Evolutionary conservation across 2,329 filamentous ascomycete genomes (phyloP).

Genomic region (Cladosporium sp.): DNA sequence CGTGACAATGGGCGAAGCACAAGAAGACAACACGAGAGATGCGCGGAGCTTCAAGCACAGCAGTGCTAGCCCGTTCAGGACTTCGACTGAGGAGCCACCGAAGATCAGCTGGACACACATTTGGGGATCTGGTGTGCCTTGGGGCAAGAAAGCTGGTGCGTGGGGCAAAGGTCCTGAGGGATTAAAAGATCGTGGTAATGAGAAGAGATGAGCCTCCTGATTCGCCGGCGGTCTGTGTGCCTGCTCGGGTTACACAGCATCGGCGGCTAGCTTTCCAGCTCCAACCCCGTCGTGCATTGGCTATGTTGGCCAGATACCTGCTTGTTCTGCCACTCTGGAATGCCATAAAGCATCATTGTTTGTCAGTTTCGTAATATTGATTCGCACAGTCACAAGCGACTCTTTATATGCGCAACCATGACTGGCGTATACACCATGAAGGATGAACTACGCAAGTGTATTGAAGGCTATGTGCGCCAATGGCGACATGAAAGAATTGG

Average conservation of each 20-base stretch:
- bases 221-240: not conserved
- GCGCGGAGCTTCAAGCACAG: constrained; percentile 44
- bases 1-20: constrained; percentile 25
- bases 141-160: constrained; percentile 54
- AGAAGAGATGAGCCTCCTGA: constrained; percentile 27
- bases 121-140: constrained; percentile 52
- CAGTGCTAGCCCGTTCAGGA: constrained; percentile 48
- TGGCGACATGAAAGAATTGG: not conserved
- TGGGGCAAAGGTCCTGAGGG: constrained; percentile 55
- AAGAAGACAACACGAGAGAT: constrained; percentile 32
- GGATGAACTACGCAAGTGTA: not conserved
- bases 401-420: not conserved
- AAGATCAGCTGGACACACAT: constrained; percentile 55
- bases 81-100: constrained; percentile 47
- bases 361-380: not conserved
- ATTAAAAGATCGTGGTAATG: constrained; percentile 41
- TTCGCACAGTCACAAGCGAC: not conserved
- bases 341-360: not conserved
- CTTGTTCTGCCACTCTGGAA: not conserved
- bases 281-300: not conserved
- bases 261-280: not conserved
- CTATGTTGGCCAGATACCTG: not conserved
- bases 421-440: not conserved
- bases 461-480: not conserved
- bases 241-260: constrained; percentile 1